Base-by-base conservation (phyloP, 495 filamentous ascomycete species). In the Trichoderma gamsii region DNA sequence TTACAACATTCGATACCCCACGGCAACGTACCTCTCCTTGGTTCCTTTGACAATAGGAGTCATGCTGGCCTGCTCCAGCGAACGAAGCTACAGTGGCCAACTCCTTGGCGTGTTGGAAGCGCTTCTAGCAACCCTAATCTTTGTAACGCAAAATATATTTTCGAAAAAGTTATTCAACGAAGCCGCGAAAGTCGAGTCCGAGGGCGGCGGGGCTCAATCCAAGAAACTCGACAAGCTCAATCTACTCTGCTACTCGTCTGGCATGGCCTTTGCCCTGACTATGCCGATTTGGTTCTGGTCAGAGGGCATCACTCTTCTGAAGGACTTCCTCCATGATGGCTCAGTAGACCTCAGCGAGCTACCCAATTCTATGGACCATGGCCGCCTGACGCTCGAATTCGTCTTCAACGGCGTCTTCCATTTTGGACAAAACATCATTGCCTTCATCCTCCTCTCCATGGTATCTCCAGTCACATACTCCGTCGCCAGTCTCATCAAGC, bases 111-210 rank as follows among this genome's bases (percentile, higher is more conserved):
- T 99, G 27, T 70, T 92, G 16, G 93, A 90, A 73, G 96, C 95
- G 35, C 88, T 98, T 43, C 80, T 90, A 21, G 92, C 90, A 35
- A 91, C 96, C 44, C 79, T 98, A 43, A 91, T 99, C 70, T 99
- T 99, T 75, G 95, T 99, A 18, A 96, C 92, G 0, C 95, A 99
- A 75, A 99, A 99, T 74, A 99, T 99, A 67, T 97, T 97, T 72
- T 97, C 94, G 18, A 99, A 99, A 76, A 92, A 92, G 67, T 85
- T 99, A n/a, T 99, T 99, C 84, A 98, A 97, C 75, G 93, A 97
- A 76, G 93, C 90, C 29, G 89, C 92, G 11, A 84, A 85, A 23
- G 88, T 89, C 2, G 93, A 97, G 76, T 85, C 87, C 18, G 89
- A 96, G 23, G 84, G 86, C 2, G 76, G 76, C 38, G 25, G 21